phyloP scores from a whole-genome alignment of 495 filamentous ascomycete genomes.

The Penicillium riverlandense region DNA sequence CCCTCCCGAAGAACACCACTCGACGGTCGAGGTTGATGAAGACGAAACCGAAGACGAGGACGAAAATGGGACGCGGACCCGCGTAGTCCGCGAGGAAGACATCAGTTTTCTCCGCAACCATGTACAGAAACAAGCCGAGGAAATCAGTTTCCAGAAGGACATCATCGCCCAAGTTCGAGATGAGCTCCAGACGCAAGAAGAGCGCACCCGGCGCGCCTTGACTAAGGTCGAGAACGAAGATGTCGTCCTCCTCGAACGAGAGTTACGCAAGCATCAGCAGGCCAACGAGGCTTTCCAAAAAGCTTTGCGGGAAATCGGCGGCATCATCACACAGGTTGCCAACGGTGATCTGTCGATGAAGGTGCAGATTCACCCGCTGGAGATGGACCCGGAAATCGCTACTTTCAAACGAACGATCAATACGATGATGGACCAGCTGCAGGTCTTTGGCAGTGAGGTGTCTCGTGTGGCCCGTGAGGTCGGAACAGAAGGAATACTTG shows the following conservation, averaged over 20 bases:
- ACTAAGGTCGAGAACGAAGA: constrained; percentile 56
- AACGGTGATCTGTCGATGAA: constrained; percentile 97
- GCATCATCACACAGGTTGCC: constrained; percentile 91
- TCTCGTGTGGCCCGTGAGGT: constrained; percentile 94
- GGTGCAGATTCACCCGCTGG: constrained; percentile 88
- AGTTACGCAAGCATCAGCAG: constrained; percentile 93
- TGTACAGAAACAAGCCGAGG: constrained; percentile 71
- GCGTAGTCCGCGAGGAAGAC: constrained; percentile 57
- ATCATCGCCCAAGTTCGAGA: constrained; percentile 64
- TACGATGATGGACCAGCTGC: constrained; percentile 98
- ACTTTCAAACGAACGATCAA: constrained; percentile 96
- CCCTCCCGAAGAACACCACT: constrained; percentile 18
- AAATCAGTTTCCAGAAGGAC: constrained; percentile 65
- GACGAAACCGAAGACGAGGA: constrained; percentile 39
- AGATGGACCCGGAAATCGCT: constrained; percentile 99
- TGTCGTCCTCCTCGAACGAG: constrained; percentile 69
- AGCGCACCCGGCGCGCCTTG: constrained; percentile 48
- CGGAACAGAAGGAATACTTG: constrained; percentile 94
- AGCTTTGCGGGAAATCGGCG: constrained; percentile 91
- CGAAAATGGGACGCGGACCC: constrained; percentile 27
- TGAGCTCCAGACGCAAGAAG: constrained; percentile 54
- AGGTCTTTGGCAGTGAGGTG: constrained; percentile 95
- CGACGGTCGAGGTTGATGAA: constrained; percentile 26
- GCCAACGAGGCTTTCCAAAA: constrained; percentile 99
- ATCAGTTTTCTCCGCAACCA: constrained; percentile 65